Evolutionary conservation across 805 yeast species (phyloP).

Genomic region (Komagataella mondaviorum): DNA sequence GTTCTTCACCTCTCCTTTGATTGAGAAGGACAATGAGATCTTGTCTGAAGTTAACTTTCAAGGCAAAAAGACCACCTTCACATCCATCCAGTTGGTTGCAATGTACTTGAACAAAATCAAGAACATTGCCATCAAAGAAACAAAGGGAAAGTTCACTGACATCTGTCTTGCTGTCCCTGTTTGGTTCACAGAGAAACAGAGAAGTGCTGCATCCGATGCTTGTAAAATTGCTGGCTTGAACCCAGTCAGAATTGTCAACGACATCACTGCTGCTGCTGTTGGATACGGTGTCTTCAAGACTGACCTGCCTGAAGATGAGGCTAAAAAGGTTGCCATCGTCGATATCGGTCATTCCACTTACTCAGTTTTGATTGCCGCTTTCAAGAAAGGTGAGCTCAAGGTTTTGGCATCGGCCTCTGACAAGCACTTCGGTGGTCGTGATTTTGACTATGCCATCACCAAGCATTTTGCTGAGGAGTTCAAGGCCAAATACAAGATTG

Average conservation of each 20-base stretch:
- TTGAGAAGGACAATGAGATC: slow-evolving; percentile 58
- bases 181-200: slow-evolving; percentile 95
- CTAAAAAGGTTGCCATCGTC: slow-evolving; percentile 81
- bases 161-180: slow-evolving; percentile 92
- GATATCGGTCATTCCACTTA: slow-evolving; percentile 96
- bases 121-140: slow-evolving; percentile 66
- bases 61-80: slow-evolving; percentile 67
- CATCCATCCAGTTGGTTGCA: slow-evolving; percentile 84
- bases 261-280: slow-evolving; percentile 96
- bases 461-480: slow-evolving; percentile 91
- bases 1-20: slow-evolving; percentile 62
- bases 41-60: slow-evolving; percentile 79
- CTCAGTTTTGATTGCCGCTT: slow-evolving; percentile 79
- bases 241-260: slow-evolving; percentile 97
- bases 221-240: slow-evolving; percentile 92
- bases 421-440: slow-evolving; percentile 97
- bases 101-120: slow-evolving; percentile 91
- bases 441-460: slow-evolving; percentile 87
- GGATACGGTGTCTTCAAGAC: slow-evolving; percentile 98
- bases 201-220: slow-evolving; percentile 93
- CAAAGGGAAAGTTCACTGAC: slow-evolving; percentile 71
- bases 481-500: slow-evolving; percentile 84
- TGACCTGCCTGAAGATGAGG: slow-evolving; percentile 89
- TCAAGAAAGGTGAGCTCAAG: slow-evolving; percentile 94
- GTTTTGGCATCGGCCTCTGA: slow-evolving; percentile 85